Conservation (phyloP, 164 flowering plant genomes). For the Vitis amurensis region DNA sequence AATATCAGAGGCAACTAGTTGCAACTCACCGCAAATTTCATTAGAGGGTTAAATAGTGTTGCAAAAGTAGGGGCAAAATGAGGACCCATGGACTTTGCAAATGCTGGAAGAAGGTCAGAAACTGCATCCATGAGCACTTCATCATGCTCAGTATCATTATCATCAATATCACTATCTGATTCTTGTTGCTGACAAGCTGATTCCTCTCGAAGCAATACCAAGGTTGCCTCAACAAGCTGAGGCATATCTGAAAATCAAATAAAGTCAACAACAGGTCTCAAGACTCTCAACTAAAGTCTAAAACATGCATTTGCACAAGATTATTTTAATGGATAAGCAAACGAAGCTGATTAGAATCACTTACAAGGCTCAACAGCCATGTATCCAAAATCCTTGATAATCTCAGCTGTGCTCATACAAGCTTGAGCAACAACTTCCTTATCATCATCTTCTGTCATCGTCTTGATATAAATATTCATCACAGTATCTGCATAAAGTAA, state of each 20-base stretch:
- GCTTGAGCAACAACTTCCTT: constrained; percentile 99
- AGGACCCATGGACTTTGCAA: constrained; percentile 93
- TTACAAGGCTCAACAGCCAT: constrained; percentile 71
- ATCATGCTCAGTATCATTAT: constrained; percentile 77
- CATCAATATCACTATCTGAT: constrained; percentile 79
- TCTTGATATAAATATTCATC: constrained; percentile 75
- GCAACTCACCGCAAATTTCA: constrained; percentile 87
- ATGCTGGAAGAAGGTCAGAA: constrained; percentile 93
- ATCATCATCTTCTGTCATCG: constrained; percentile 92
- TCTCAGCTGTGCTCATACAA: constrained; percentile 72
- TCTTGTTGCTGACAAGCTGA: constrained; percentile 86
- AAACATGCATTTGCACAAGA: neutral
- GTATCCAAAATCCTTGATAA: constrained; percentile 75
- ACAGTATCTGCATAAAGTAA: constrained; percentile 54
- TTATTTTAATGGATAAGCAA: constrained; percentile 6
- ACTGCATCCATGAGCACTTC: constrained; percentile 99
- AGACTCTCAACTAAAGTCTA: neutral
- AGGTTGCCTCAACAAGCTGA: constrained; percentile 77
- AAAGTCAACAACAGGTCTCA: neutral
- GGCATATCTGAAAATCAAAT: constrained; percentile 56
- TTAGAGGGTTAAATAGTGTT: constrained; percentile 75
- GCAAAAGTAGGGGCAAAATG: constrained; percentile 83
- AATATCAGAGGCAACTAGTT: neutral
- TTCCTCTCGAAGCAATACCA: constrained; percentile 68
- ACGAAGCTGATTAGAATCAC: constrained; percentile 17